Evolutionary conservation across 179 eudicot species (phyloP).

Genomic region (Gypsophila paniculata): DNA sequence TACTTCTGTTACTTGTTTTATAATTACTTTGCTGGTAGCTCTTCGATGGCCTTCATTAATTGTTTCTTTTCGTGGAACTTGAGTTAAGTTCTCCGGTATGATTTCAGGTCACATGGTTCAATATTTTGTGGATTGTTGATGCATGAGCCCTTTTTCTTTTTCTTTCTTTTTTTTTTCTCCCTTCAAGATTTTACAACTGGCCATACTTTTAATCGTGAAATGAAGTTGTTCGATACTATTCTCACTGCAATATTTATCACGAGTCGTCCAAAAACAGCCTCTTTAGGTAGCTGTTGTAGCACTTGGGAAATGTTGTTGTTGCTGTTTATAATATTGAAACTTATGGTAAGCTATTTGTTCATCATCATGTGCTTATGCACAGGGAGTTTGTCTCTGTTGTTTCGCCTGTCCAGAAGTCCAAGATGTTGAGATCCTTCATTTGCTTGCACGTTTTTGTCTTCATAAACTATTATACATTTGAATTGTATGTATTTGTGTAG

Average conservation of each 20-base stretch:
- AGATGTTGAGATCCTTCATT: not conserved
- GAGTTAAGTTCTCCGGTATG: not conserved
- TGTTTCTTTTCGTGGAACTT: not conserved
- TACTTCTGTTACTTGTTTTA: not conserved
- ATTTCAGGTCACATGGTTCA: not conserved
- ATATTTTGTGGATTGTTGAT: not conserved
- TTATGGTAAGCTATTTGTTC: not conserved
- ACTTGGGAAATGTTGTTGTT: too few relatives aligned
- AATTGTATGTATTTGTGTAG: not conserved
- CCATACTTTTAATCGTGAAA: too few relatives aligned
- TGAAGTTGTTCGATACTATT: too few relatives aligned
- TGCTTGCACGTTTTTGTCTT: too few relatives aligned
- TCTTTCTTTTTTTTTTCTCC: too few relatives aligned
- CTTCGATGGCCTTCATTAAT: not conserved
- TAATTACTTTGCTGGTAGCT: not conserved
- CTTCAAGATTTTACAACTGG: not conserved
- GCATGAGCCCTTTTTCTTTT: not conserved
- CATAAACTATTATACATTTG: too few relatives aligned
- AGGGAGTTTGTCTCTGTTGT: not conserved
- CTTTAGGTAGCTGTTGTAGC: too few relatives aligned
- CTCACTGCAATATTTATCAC: too few relatives aligned
- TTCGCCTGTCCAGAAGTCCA: not conserved
- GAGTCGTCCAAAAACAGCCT: too few relatives aligned
- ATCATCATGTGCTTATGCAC: not conserved
- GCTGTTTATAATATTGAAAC: not conserved